These are phyloP conservation scores for Blastomyces silverae DNA, from an alignment of 2,329 filamentous ascomycete genomes.

Conservation along the genomic window DNA sequence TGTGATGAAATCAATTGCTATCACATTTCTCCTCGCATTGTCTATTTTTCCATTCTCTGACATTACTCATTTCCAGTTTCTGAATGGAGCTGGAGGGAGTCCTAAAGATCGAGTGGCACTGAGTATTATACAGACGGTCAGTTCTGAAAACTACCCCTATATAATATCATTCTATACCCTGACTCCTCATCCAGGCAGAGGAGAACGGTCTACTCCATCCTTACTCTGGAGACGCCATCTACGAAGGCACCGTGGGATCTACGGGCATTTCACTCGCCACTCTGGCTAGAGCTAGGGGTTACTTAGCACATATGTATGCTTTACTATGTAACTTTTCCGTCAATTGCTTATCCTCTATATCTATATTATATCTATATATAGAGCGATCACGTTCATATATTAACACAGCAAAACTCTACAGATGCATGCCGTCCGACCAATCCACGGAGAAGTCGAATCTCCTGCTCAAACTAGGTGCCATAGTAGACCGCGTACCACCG, in stretches of 20 bases:
- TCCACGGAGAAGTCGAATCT: constrained; percentile 81
- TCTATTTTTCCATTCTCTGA: constrained; percentile 17
- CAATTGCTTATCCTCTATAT: neutral
- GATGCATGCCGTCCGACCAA: constrained; percentile 92
- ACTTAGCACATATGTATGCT: constrained; percentile 74
- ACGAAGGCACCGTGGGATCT: constrained; percentile 93
- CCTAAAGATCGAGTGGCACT: constrained; percentile 94
- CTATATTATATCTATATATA: constrained; percentile 3
- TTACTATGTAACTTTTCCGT: neutral
- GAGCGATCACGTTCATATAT: neutral
- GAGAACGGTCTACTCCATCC: constrained; percentile 66
- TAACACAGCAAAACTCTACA: constrained; percentile 23
- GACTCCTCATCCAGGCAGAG: constrained; percentile 56
- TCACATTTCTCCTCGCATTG: neutral
- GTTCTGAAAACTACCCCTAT: constrained; percentile 12
- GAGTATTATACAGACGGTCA: constrained; percentile 67
- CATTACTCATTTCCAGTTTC: constrained; percentile 49
- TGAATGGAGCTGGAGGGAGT: constrained; percentile 89
- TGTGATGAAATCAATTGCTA: constrained; percentile 9
- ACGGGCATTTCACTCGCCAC: constrained; percentile 93
- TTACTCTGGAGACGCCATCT: constrained; percentile 82
- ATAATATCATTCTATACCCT: constrained; percentile 14
- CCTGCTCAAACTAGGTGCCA: constrained; percentile 79
- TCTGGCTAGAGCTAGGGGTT: constrained; percentile 79
- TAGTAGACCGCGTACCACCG: constrained; percentile 83